Base-by-base conservation (phyloP, 176 grass and related monocot species). In the Musa schizocarpa region DNA sequence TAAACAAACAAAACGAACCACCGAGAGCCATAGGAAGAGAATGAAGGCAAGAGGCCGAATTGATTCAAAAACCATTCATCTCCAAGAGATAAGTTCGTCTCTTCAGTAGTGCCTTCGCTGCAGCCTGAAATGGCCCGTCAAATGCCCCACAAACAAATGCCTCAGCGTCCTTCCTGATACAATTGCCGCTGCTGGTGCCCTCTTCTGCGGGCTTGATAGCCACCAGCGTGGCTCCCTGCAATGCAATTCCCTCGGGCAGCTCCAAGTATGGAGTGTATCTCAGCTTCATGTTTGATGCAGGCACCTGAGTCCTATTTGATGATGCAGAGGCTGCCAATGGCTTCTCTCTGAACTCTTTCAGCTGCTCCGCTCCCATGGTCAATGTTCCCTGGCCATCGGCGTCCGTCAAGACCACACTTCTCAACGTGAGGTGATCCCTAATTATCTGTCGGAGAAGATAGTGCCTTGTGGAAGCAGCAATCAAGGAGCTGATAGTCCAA, bases 401-500 rank as follows among this genome's bases (percentile, higher is more conserved):
- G 51, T 71, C 68, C 2, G 68, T 71, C 48, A 71, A 20, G 13
- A 71, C 68, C 9, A 71, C 11, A 17, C 68, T 71, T 71, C 48
- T 52, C 68, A 71, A 51, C n/a, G 68, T 52, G 9, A 2, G 34
- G 68, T 71, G 68, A 19, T 71, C 68, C 68, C 51, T 51, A 71
- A 71, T 51, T 14, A 71, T 51, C 49, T 71, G 43, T 10, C 48
- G 68, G 48, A 71, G 68, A 71, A 71, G 68, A 51, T 71, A 71
- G 51, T 71, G 68, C 68, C 68, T 71, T 19, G 68, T 71, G 8
- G 68, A 71, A n/a, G 68, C 68, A 71, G 68, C 68, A 71, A 71
- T 52, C 49, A 71, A 51, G 19, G 68, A 71, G 68, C 68, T 71
- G 16, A 71, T 71, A 49, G 68, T 71, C 68, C 68, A 71, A 16